Evolutionary conservation across 78 protist species (phyloP), one percentile per base, ranked within the genome.

Genomic region (Pelomyxa schiedti): DNA sequence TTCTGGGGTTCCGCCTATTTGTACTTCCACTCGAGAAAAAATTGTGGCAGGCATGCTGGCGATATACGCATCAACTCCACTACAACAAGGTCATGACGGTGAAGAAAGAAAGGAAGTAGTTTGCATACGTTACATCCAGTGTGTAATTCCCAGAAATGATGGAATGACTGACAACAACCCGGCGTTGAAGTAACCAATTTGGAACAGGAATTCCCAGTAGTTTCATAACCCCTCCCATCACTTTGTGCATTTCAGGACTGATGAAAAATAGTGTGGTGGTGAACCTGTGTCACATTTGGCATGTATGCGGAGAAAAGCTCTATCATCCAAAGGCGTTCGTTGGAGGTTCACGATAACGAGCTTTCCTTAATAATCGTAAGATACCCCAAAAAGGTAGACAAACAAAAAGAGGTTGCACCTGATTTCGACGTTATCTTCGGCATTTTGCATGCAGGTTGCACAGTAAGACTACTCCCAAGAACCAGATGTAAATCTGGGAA

Each of bases 271-370:
- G 70, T 39, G 70, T 30, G 28, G n/a, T 30, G n/a, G 39, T 67
- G 70, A 9, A 67, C 22, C 66, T 53, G 70, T 6, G 42, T 75
- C 78, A 35, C 72, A 64, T 36, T 6, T 7, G 24, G 6, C 76
- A 67, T 70, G 65, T 32, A 75, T 52, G 38, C 78, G 78, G 9
- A 75, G 70, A 47, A 65, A 67, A 3, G 41, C 3, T 16, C 29
- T 7, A n/a, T 3, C 28, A 6, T 75, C 78, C 36, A 28, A 67
- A 7, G 78, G 78, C 3, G 78, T 75, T 4, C 4, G 66, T 42
- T 75, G 78, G 65, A 75, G 66, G 78, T 75, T 75, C 39, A 75
- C 29, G 42, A 75, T 75, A 35, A 6, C 67, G 22, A 67, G 9
- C 22, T 16, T 9, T 9, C 70, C 70, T 9, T 39, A n/a, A 24